Evolutionary conservation across 2,329 filamentous ascomycete species (phyloP).

Genomic region (Alternaria gansuensis): DNA sequence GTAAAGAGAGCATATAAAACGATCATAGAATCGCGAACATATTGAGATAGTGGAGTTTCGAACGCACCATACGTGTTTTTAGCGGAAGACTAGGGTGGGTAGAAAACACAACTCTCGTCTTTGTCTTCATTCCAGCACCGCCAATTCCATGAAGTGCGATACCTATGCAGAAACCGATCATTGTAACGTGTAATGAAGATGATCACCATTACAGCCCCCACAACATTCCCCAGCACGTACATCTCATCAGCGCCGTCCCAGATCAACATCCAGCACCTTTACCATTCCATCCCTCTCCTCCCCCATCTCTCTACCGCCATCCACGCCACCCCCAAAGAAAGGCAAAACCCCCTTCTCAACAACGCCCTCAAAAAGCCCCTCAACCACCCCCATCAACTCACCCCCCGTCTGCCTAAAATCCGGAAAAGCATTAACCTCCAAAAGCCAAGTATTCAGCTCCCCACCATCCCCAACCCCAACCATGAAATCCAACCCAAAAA

Average conservation of each 20-base stretch:
- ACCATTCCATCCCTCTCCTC: slow-evolving; percentile 47
- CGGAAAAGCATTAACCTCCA: slow-evolving; percentile 96
- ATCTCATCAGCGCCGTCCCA: slow-evolving; percentile 50
- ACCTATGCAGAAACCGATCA: too few relatives aligned
- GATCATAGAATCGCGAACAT: too few relatives aligned
- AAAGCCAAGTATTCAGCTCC: slow-evolving; percentile 69
- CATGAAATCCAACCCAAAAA: slow-evolving; percentile 91
- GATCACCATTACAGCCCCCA: not conserved
- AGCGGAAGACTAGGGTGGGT: too few relatives aligned
- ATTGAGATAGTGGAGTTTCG: too few relatives aligned
- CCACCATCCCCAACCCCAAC: slow-evolving; percentile 63
- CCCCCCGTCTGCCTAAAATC: slow-evolving; percentile 93
- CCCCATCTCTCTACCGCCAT: not conserved
- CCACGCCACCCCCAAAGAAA: slow-evolving; percentile 66
- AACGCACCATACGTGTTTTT: too few relatives aligned
- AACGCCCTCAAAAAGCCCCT: slow-evolving; percentile 78
- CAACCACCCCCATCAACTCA: slow-evolving; percentile 75
- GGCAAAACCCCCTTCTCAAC: slow-evolving; percentile 71
- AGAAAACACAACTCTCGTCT: too few relatives aligned
- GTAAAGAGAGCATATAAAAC: too few relatives aligned
- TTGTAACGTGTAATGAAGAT: too few relatives aligned
- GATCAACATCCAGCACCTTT: slow-evolving; percentile 57
- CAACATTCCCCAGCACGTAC: not conserved
- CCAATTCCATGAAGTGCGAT: too few relatives aligned
- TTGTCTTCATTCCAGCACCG: too few relatives aligned